phyloP scores from a whole-genome alignment of 495 filamentous ascomycete genomes.

The Xylaria venustula region DNA sequence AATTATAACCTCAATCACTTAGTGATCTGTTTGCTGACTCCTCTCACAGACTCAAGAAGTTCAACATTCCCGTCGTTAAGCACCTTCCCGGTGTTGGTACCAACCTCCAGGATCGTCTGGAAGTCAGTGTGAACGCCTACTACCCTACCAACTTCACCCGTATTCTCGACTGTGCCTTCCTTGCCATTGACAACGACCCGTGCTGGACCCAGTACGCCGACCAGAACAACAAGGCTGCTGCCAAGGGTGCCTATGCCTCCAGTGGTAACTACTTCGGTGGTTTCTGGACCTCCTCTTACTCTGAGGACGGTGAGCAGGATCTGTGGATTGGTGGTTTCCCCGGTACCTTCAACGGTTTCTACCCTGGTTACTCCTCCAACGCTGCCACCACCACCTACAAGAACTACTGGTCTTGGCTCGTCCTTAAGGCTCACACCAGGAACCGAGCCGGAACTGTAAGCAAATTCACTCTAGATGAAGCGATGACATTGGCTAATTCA shows the following conservation, averaged over 20 bases:
- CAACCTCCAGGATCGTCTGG: conserved; percentile 66
- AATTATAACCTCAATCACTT: too few species aligned
- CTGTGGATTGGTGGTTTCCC: conserved; percentile 54
- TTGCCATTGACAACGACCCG: conserved; percentile 40
- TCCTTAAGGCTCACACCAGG: conserved; percentile 50
- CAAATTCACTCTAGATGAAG: neutral
- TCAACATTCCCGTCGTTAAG: conserved; percentile 49
- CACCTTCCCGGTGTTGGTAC: conserved; percentile 61
- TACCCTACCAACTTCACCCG: conserved; percentile 41
- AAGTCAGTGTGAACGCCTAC: conserved; percentile 47
- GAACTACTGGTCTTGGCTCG: conserved; percentile 47
- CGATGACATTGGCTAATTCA: neutral
- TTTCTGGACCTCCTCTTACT: conserved; percentile 41
- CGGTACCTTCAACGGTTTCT: conserved; percentile 53
- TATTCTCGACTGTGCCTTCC: conserved; percentile 48
- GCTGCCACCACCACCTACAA: conserved; percentile 23
- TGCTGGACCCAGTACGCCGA: conserved; percentile 50
- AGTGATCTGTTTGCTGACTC: neutral
- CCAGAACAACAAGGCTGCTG: conserved; percentile 20
- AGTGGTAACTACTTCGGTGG: conserved; percentile 47
- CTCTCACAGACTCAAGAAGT: conserved; percentile 10
- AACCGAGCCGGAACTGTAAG: conserved; percentile 52
- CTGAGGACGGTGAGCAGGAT: conserved; percentile 43
- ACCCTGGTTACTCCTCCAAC: conserved; percentile 35
- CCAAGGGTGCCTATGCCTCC: conserved; percentile 50